Percentiles rank a stretch among this genome's conserved stretches.
Conservation (phyloP, 164 flowering plant species). For the Echeveria elegans region DNA sequence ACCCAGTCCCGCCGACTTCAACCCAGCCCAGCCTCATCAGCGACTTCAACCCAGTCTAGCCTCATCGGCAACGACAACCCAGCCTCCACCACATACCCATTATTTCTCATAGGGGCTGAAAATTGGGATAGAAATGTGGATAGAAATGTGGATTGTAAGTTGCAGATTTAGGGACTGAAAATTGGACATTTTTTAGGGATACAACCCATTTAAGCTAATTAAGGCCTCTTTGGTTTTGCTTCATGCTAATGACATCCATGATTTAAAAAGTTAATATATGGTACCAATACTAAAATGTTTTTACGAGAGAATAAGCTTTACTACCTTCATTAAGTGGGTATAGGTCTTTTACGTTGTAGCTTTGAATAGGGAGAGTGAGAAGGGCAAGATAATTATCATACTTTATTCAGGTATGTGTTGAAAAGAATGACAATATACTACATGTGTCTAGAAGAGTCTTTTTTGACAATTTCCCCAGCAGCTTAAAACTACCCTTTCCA, state of each 20-base stretch:
- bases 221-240: slow-evolving; percentile 2
- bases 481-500: background rate
- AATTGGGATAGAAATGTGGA: too few species aligned
- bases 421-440: background rate
- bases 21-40: too few species aligned
- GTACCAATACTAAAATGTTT: background rate
- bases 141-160: too few species aligned
- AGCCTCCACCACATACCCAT: too few species aligned
- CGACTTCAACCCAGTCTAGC: too few species aligned
- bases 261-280: background rate
- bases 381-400: background rate
- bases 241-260: slow-evolving; percentile 4
- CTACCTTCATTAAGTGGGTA: background rate
- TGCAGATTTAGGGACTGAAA: too few species aligned
- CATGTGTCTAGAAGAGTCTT: background rate
- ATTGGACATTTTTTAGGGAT: too few species aligned
- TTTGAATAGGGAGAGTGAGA: background rate
- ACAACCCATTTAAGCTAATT: background rate
- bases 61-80: too few species aligned
- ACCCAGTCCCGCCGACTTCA: too few species aligned
- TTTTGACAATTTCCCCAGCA: background rate
- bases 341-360: background rate
- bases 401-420: background rate
- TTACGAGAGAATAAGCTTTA: background rate
- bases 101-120: too few species aligned